Base-by-base conservation (phyloP, 176 grass and related monocot species). In the Tillandsia fasciculata region DNA sequence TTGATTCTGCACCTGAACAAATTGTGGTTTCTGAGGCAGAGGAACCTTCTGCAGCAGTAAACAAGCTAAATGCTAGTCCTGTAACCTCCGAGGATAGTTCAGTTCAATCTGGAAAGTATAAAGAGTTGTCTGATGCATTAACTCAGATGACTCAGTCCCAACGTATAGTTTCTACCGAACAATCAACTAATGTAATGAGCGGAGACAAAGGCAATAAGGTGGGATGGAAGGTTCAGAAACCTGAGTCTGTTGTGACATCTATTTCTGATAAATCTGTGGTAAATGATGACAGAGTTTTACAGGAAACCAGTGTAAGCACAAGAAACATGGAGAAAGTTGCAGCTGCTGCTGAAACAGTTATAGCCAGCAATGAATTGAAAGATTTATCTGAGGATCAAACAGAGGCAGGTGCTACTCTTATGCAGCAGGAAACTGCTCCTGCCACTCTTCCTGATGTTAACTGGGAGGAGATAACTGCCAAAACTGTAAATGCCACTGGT, bases 71-170 rank as follows among this genome's bases (percentile, higher is more conserved):
- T 67, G 65, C 63, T 76, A 79, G 75, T 74, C 69, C 86, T 71
- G 69, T 73, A 70, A 53, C 77, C 53, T 50, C 42, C n/a, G 80
- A 84, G 72, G 83, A 85, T 78, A 17, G 74, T 67, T 66, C 87
- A 23, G 74, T 82, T 75, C 76, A 86, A 23, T 88, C 85, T 50
- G 83, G 75, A 82, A 78, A 78, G 42, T 64, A 78, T 54, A 83
- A 87, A 78, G 80, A 85, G 33, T 71, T 63, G 64, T 59, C 70
- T 72, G 71, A 67, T 28, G 76, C 65, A 63, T 73, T 59, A 65
- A 27, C 78, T 20, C 77, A 81, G 70, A 65, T 9, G 80, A 66
- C 54, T 59, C 53, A 56, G 23, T 63, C 68, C 12, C 63, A 51
- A 52, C 63, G 75, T 68, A 49, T 58, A 12, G 75, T 71, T 67